Percentiles rank a stretch among this genome's conserved stretches.
Conservation (phyloP, 306 rosid species). For the Herpetospermum pedunculosum region DNA sequence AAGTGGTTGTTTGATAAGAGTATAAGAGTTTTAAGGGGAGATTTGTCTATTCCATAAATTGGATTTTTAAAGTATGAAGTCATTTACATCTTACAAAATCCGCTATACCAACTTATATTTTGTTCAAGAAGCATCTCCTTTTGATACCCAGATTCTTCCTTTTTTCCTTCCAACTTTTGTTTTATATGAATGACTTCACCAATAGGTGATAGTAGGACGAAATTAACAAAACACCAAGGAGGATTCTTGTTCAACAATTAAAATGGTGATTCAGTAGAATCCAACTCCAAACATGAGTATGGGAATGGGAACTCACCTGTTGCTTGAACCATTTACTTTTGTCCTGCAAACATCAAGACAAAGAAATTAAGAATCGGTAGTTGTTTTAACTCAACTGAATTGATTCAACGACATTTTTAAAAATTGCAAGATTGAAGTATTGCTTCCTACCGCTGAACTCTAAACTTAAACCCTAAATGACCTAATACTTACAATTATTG, state of each 20-base stretch:
- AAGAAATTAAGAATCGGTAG: not conserved
- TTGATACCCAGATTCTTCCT: too few species aligned
- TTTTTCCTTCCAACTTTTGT: too few species aligned
- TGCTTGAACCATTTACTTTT: not conserved
- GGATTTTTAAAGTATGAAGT: too few species aligned
- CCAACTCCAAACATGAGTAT: not conserved
- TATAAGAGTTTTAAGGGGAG: too few species aligned
- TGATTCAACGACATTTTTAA: not conserved
- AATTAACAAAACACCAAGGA: too few species aligned
- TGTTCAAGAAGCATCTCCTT: too few species aligned
- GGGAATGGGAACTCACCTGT: not conserved
- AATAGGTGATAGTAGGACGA: too few species aligned
- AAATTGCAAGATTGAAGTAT: not conserved
- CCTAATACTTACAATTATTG: not conserved
- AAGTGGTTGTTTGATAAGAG: too few species aligned
- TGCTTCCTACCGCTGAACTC: not conserved
- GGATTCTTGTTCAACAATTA: not conserved
- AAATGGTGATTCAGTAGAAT: not conserved
- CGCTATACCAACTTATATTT: too few species aligned
- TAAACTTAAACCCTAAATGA: not conserved
- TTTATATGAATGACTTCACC: too few species aligned
- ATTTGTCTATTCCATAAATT: too few species aligned
- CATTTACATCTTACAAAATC: too few species aligned
- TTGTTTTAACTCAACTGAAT: not conserved
- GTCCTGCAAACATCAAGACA: not conserved